A percentile compares a stretch with the other conserved stretches of the same genome.
Evolutionary conservation across 2,329 filamentous ascomycete species (phyloP).

Genomic region (Verticillium isaacii): DNA sequence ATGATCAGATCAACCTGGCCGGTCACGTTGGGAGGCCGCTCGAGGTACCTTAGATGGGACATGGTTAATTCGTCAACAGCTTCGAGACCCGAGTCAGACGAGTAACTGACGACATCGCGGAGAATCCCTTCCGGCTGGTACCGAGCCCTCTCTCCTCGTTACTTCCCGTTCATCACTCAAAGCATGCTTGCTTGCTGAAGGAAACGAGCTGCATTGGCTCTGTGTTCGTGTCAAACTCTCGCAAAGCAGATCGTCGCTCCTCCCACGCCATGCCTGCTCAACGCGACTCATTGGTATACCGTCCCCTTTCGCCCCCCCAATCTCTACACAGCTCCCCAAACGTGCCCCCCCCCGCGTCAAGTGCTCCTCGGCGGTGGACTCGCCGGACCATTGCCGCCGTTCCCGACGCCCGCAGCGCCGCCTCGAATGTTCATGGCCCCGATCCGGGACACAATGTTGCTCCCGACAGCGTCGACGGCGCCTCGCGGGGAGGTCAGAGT

Average conservation of each 20-base stretch:
- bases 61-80: not conserved
- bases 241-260: not conserved
- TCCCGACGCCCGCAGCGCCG: slow-evolving; percentile 16
- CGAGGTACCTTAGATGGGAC: not conserved
- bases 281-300: not conserved
- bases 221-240: not conserved
- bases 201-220: not conserved
- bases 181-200: too few species aligned
- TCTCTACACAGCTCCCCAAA: not conserved
- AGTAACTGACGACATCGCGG: not conserved
- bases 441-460: slow-evolving; percentile 81
- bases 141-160: too few species aligned
- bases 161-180: too few species aligned
- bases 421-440: slow-evolving; percentile 72
- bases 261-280: not conserved
- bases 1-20: not conserved
- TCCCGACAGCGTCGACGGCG: slow-evolving; percentile 89
- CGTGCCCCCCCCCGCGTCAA: not conserved
- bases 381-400: not conserved
- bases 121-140: too few species aligned
- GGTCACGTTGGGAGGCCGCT: not conserved
- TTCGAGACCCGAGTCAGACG: not conserved
- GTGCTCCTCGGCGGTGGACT: not conserved
- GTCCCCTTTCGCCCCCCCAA: not conserved
- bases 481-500: slow-evolving; percentile 80